Percentiles rank a stretch among this genome's conserved stretches.
phyloP scores from a whole-genome alignment of 2,329 filamentous ascomycete species.

The Aspergillus oerlinghausenensis region DNA sequence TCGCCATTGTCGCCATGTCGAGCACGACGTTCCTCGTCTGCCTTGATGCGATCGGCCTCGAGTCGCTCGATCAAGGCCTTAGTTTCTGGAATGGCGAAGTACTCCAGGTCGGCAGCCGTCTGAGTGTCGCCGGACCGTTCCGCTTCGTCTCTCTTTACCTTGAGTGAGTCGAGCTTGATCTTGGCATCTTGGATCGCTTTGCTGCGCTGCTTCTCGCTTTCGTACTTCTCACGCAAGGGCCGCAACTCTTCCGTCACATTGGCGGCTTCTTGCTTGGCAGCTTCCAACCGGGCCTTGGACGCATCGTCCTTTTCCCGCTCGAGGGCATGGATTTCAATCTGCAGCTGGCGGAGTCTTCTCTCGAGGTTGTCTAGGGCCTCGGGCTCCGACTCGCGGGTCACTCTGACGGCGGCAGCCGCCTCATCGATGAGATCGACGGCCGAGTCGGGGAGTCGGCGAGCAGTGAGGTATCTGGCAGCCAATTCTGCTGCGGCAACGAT shows the following conservation, averaged over 20 bases:
- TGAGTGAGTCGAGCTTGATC: constrained; percentile 86
- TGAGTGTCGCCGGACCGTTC: constrained; percentile 78
- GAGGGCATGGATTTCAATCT: constrained; percentile 95
- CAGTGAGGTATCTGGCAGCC: constrained; percentile 88
- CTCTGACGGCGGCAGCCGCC: constrained; percentile 90
- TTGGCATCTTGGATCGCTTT: constrained; percentile 92
- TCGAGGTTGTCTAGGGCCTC: constrained; percentile 94
- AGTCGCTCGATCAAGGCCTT: constrained; percentile 73
- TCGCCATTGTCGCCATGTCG: constrained; percentile 58
- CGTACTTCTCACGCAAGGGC: constrained; percentile 91
- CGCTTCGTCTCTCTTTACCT: constrained; percentile 91
- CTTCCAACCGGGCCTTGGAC: constrained; percentile 73
- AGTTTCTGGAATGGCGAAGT: constrained; percentile 95
- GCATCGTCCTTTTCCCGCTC: constrained; percentile 92
- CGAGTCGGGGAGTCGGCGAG: constrained; percentile 86
- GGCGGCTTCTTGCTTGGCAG: constrained; percentile 83
- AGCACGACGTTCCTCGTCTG: constrained; percentile 62
- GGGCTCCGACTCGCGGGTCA: constrained; percentile 92
- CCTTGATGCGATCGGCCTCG: constrained; percentile 72
- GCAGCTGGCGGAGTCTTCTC: constrained; percentile 79
- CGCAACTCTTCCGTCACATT: constrained; percentile 92
- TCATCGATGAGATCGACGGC: constrained; percentile 96
- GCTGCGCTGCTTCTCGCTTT: constrained; percentile 84
- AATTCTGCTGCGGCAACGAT: constrained; percentile 89
- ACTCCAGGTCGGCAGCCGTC: constrained; percentile 88